phyloP scores from a whole-genome alignment of 2,329 filamentous ascomycete species.

The Aspergillus pseudoglaucus region DNA sequence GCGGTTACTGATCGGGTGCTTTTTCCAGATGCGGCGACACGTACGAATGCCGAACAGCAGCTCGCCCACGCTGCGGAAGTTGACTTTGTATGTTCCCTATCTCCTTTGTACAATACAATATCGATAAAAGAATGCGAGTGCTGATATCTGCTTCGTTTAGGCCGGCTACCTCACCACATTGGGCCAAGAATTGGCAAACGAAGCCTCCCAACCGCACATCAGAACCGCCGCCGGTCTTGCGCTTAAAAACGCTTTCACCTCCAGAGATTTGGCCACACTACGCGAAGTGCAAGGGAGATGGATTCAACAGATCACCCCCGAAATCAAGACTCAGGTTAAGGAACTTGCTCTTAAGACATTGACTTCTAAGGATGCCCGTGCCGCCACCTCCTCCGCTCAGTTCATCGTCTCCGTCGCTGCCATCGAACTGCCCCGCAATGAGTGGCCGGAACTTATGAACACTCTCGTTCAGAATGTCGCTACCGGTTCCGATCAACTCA shows the following conservation, averaged over 20 bases:
- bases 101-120: slow-evolving; percentile 6
- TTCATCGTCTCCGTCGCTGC: slow-evolving; percentile 91
- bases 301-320: slow-evolving; percentile 72
- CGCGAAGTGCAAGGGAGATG: slow-evolving; percentile 91
- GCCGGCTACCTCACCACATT: slow-evolving; percentile 88
- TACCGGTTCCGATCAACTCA: slow-evolving; percentile 76
- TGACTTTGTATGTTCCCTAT: slow-evolving; percentile 70
- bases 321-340: slow-evolving; percentile 84
- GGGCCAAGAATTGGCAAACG: slow-evolving; percentile 89
- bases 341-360: slow-evolving; percentile 83
- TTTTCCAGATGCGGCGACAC: slow-evolving; percentile 71
- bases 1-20: slow-evolving; percentile 21
- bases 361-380: slow-evolving; percentile 68
- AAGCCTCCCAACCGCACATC: slow-evolving; percentile 72
- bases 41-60: slow-evolving; percentile 89
- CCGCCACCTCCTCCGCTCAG: slow-evolving; percentile 84
- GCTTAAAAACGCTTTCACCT: slow-evolving; percentile 95
- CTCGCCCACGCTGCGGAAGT: slow-evolving; percentile 85
- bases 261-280: slow-evolving; percentile 80
- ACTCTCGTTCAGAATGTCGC: slow-evolving; percentile 88
- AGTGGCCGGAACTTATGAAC: slow-evolving; percentile 90
- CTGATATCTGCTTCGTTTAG: slow-evolving; percentile 42
- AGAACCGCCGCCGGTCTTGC: slow-evolving; percentile 92
- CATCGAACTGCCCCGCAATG: slow-evolving; percentile 85
- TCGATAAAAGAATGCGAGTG: not conserved